These are phyloP conservation scores for Cronartium quercuum DNA, from an alignment of 1,284 basidiomycete species.

Conservation along the genomic window DNA sequence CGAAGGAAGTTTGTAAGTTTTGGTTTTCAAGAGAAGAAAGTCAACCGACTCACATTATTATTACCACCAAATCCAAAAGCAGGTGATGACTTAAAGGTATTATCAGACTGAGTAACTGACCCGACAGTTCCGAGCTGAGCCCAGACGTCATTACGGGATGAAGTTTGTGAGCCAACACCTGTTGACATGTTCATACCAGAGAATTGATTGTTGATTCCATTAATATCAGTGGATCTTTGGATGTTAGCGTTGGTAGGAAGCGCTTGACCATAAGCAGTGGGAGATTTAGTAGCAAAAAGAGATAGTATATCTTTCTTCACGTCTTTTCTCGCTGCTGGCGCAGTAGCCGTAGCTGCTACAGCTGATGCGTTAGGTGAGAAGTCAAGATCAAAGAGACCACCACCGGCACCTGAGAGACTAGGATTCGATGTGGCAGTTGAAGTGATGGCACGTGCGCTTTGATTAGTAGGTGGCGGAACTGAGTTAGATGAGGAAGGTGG, in stretches of 20 bases:
- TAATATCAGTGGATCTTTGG: background rate
- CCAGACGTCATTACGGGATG: background rate
- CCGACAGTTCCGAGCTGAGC: background rate
- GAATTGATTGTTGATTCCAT: constrained; percentile 31
- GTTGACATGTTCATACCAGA: constrained; percentile 20
- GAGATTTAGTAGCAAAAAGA: constrained; percentile 59
- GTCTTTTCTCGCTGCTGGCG: constrained; percentile 57
- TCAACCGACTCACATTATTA: background rate
- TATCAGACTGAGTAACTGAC: background rate
- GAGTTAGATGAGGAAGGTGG: constrained; percentile 44
- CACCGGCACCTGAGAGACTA: constrained; percentile 47
- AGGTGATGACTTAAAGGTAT: background rate
- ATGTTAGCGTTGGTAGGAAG: background rate
- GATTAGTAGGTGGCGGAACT: constrained; percentile 53
- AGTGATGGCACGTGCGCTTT: constrained; percentile 51
- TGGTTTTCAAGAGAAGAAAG: too few species aligned
- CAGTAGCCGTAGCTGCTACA: constrained; percentile 47
- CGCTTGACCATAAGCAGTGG: background rate
- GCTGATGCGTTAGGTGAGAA: constrained; percentile 60
- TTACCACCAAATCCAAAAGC: background rate
- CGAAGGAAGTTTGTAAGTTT: too few species aligned
- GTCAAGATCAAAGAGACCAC: constrained; percentile 78
- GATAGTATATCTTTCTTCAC: constrained; percentile 81
- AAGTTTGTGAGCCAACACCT: background rate
- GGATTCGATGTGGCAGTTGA: constrained; percentile 40